Conservation (phyloP, 164 flowering plant species). For the Tinospora cordifolia region DNA sequence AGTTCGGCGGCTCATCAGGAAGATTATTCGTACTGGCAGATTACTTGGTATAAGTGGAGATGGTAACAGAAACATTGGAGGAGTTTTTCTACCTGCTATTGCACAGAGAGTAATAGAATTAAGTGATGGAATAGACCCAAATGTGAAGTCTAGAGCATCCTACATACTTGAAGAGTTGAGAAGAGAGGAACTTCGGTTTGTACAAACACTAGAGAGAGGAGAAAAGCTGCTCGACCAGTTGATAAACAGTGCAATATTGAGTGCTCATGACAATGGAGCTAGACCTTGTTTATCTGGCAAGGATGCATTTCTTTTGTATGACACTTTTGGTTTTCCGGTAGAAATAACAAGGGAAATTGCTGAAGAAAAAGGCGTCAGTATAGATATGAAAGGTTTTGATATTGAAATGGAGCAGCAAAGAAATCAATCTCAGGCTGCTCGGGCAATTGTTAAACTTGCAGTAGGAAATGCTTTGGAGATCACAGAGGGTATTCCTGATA, state of each 20-base stretch:
- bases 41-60: conserved; percentile 74
- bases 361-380: conserved; percentile 58
- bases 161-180: conserved; percentile 76
- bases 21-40: conserved; percentile 82
- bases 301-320: conserved; percentile 82
- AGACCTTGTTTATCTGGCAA: conserved; percentile 69
- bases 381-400: conserved; percentile 73
- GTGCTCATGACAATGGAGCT: conserved; percentile 30
- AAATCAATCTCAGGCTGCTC: conserved; percentile 88
- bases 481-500: conserved; percentile 43
- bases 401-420: conserved; percentile 86
- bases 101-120: conserved; percentile 76
- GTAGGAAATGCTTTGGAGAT: conserved; percentile 53
- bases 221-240: conserved; percentile 82
- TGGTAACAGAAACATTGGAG: conserved; percentile 51
- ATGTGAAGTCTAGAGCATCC: conserved; percentile 45
- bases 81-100: conserved; percentile 62
- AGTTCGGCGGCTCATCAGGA: conserved; percentile 81
- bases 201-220: conserved; percentile 85
- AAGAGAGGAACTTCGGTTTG: conserved; percentile 82
- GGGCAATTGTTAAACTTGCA: conserved; percentile 63
- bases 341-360: conserved; percentile 90
- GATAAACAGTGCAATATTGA: conserved; percentile 47
- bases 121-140: conserved; percentile 59
- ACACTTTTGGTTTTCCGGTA: conserved; percentile 87